Evolutionary conservation across 495 filamentous ascomycete species (phyloP).

Genomic region (Lepraria neglecta): DNA sequence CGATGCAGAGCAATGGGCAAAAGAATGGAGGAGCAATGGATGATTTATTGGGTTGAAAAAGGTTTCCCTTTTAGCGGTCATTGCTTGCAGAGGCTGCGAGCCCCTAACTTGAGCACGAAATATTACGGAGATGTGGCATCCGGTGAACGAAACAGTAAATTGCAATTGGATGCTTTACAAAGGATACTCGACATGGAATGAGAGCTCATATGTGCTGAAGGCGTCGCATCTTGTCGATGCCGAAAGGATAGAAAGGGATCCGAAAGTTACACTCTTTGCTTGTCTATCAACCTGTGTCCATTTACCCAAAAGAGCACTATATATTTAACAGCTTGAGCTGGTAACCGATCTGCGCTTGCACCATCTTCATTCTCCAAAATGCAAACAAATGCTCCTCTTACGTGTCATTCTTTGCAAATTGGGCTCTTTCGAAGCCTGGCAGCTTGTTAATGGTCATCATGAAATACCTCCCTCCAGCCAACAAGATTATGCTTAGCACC

Average conservation of each 20-base stretch:
- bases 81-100: not conserved
- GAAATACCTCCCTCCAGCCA: too few relatives aligned
- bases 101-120: not conserved
- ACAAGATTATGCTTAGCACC: too few relatives aligned
- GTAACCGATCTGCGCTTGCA: too few relatives aligned
- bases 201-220: not conserved
- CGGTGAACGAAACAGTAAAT: not conserved
- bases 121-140: not conserved
- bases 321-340: too few relatives aligned
- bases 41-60: slow-evolving; percentile 56
- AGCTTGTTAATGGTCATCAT: too few relatives aligned
- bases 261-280: not conserved
- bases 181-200: not conserved
- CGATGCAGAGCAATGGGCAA: slow-evolving; percentile 30
- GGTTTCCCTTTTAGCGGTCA: not conserved
- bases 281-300: not conserved
- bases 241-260: not conserved
- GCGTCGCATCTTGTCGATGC: not conserved
- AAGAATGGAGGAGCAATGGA: slow-evolving; percentile 48
- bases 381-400: too few relatives aligned
- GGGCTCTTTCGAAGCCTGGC: too few relatives aligned
- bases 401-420: too few relatives aligned
- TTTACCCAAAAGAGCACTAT: too few relatives aligned
- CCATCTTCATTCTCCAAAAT: too few relatives aligned
- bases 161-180: slow-evolving; percentile 10